These are phyloP conservation scores for Fragaria nilgerrensis DNA, from an alignment of 306 rosid genomes.

Conservation along the genomic window DNA sequence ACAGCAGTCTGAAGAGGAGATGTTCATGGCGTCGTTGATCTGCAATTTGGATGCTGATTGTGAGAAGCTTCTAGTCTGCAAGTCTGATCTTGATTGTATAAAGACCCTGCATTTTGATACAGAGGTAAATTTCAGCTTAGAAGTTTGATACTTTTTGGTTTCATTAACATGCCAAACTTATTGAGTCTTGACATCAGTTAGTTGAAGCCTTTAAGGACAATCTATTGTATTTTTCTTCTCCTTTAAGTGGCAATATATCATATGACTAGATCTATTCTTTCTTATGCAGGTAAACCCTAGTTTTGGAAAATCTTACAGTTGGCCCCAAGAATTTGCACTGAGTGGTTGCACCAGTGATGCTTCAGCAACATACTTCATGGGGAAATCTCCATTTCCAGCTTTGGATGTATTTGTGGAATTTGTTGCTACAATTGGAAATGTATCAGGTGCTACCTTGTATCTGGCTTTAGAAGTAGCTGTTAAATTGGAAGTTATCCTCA, in stretches of 20 bases:
- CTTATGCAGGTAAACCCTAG: conserved; percentile 52
- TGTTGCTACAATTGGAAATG: conserved; percentile 61
- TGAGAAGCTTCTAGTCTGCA: conserved; percentile 70
- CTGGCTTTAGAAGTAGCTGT: neutral
- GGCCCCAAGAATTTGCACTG: conserved; percentile 35
- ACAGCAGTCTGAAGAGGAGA: conserved; percentile 64
- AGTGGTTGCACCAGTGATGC: conserved; percentile 40
- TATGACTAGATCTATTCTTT: conserved; percentile 12
- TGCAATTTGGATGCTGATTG: conserved; percentile 82
- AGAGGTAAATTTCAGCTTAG: conserved; percentile 55
- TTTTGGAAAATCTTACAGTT: conserved; percentile 31
- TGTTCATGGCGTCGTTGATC: conserved; percentile 89
- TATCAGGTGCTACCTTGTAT: conserved; percentile 50
- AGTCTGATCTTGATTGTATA: conserved; percentile 64
- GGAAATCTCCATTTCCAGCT: conserved; percentile 78
- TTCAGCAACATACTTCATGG: conserved; percentile 63
- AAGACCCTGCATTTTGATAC: conserved; percentile 82
- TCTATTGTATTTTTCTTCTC: neutral
- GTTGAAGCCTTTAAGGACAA: neutral
- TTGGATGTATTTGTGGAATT: conserved; percentile 70
- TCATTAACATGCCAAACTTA: neutral
- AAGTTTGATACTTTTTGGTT: neutral
- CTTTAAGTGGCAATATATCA: neutral
- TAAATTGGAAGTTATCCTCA: neutral
- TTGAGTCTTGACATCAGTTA: neutral